A percentile compares a stretch with the other conserved stretches of the same genome.
Conservation (phyloP, 192 early-diverging fungal genomes). For the Gonapodya sp. region DNA sequence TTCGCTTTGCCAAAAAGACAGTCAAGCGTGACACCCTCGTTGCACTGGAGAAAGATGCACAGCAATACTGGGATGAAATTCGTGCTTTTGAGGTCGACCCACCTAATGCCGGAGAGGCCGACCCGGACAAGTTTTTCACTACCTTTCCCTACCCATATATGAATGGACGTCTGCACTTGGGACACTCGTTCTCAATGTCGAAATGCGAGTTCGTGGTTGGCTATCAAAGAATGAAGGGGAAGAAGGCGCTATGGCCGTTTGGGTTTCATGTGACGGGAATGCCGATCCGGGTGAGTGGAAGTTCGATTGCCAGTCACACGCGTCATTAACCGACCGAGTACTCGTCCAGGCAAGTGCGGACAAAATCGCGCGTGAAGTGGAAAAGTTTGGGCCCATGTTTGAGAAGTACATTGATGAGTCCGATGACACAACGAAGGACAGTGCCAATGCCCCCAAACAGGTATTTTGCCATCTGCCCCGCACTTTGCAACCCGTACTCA, state of each 20-base stretch:
- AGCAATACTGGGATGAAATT: constrained; percentile 66
- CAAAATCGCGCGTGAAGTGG: constrained; percentile 73
- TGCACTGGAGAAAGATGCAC: constrained; percentile 62
- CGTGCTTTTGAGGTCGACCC: constrained; percentile 80
- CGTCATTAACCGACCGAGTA: too few relatives aligned
- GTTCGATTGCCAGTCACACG: neutral
- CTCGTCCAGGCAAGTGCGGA: constrained; percentile 84
- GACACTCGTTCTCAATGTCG: constrained; percentile 91
- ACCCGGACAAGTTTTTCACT: constrained; percentile 84
- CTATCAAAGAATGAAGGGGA: constrained; percentile 89
- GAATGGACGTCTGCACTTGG: constrained; percentile 87
- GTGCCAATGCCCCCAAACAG: neutral
- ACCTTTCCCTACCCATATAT: constrained; percentile 97
- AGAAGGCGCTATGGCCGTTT: constrained; percentile 83
- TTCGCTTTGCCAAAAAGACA: constrained; percentile 43
- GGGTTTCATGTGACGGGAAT: constrained; percentile 99
- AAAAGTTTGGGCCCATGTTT: constrained; percentile 72
- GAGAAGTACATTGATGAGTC: constrained; percentile 17
- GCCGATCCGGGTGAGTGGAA: constrained; percentile 81
- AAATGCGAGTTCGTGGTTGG: constrained; percentile 94
- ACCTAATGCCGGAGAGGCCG: constrained; percentile 49
- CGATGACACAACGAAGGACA: neutral
- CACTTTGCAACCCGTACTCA: constrained; percentile 19
- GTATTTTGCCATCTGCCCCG: neutral
- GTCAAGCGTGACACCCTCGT: constrained; percentile 70